Evolutionary conservation across 2,329 filamentous ascomycete species (phyloP).

Genomic region (Fusarium nelsonii): DNA sequence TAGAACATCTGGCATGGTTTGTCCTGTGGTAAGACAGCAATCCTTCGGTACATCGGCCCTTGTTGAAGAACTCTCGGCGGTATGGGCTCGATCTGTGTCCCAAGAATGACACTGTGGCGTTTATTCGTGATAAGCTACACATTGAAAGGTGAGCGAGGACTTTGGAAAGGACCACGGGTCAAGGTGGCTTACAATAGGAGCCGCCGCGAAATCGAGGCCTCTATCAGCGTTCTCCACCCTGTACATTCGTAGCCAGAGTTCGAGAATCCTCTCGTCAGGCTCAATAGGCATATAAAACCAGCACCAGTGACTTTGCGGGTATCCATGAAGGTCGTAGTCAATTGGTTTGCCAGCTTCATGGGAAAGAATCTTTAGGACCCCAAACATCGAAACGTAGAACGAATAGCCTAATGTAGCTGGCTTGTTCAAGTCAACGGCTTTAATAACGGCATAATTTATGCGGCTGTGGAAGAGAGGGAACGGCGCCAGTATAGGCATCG

Average conservation of each 20-base stretch:
- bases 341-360: fast-evolving
- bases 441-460: background rate
- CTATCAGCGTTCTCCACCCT: fast-evolving
- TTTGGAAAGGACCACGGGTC: no score
- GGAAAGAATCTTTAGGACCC: fast-evolving
- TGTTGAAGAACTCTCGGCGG: background rate
- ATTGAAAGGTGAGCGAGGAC: no score
- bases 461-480: no score
- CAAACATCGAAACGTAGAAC: fast-evolving
- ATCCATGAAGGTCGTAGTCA: background rate
- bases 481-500: no score
- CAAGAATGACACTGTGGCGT: background rate
- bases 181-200: background rate
- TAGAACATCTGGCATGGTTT: background rate
- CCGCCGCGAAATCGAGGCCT: no score
- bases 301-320: background rate
- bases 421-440: background rate
- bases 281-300: background rate
- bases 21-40: background rate
- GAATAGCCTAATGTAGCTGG: fast-evolving
- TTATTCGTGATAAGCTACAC: background rate
- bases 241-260: background rate
- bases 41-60: background rate
- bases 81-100: background rate
- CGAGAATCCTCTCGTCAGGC: background rate